Percentiles rank a stretch among this genome's conserved stretches.
These are phyloP conservation scores for Penicillium italicum DNA, from an alignment of 2,329 filamentous ascomycete species.

Conservation along the genomic window DNA sequence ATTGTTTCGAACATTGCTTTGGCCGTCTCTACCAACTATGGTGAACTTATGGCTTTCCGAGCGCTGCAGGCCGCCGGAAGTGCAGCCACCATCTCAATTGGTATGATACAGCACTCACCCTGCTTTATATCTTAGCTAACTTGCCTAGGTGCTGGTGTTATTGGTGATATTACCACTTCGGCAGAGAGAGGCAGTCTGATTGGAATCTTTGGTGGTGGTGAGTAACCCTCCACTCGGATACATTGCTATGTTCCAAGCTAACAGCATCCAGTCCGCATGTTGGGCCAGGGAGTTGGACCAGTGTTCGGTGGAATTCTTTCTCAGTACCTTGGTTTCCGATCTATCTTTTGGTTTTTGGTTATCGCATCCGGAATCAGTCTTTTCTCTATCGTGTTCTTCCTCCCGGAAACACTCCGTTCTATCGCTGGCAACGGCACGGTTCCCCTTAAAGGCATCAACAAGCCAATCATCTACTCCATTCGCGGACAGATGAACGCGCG, in stretches of 20 bases:
- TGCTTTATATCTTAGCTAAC: background rate
- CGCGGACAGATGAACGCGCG: constrained; percentile 19
- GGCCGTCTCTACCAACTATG: constrained; percentile 44
- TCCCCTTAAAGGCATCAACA: constrained; percentile 39
- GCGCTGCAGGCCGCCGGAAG: constrained; percentile 50
- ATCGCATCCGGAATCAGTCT: constrained; percentile 36
- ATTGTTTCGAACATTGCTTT: constrained; percentile 48
- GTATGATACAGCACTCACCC: constrained; percentile 22
- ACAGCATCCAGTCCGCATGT: constrained; percentile 35
- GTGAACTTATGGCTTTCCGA: constrained; percentile 45
- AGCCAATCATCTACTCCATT: constrained; percentile 39
- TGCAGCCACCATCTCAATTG: constrained; percentile 49
- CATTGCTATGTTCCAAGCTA: background rate
- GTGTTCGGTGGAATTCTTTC: constrained; percentile 41
- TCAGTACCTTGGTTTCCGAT: constrained; percentile 37
- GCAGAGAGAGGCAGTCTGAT: constrained; percentile 41
- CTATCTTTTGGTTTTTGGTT: constrained; percentile 45
- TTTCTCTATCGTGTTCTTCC: constrained; percentile 40
- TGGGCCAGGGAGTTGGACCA: constrained; percentile 47
- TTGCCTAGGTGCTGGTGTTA: constrained; percentile 37
- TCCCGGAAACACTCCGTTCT: constrained; percentile 48
- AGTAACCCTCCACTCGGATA: constrained; percentile 9
- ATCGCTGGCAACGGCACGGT: constrained; percentile 46
- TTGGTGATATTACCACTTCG: constrained; percentile 40
- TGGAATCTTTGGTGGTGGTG: constrained; percentile 39